Percentiles rank a stretch among this genome's conserved stretches.
phyloP scores from a whole-genome alignment of 164 flowering plant species.

The Vitis rupestris region DNA sequence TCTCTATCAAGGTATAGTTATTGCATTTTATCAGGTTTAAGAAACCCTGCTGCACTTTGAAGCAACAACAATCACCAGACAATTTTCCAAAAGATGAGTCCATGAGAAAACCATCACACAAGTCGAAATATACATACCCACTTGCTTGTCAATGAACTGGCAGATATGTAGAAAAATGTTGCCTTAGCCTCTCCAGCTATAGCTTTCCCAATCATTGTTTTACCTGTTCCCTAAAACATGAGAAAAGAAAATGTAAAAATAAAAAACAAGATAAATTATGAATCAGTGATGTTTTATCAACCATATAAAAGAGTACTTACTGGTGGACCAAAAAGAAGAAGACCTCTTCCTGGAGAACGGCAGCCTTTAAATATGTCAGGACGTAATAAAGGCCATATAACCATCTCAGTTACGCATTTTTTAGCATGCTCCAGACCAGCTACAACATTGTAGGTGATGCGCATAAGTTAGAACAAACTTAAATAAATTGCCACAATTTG shows the following conservation, averaged over 20 bases:
- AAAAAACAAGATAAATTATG: not conserved
- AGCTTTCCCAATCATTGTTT: conserved; percentile 99
- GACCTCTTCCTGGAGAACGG: conserved; percentile 98
- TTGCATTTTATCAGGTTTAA: too few relatives aligned
- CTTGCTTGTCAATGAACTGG: conserved; percentile 99
- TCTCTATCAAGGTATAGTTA: too few relatives aligned
- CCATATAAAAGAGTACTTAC: conserved; percentile 43
- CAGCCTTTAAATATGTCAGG: conserved; percentile 98
- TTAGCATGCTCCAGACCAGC: conserved; percentile 99
- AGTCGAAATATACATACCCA: conserved; percentile 65
- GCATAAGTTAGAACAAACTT: conserved; percentile 5
- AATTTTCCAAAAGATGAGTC: too few relatives aligned
- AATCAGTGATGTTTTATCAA: not conserved
- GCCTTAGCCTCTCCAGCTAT: conserved; percentile 99
- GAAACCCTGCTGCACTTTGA: too few relatives aligned
- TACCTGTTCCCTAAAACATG: conserved; percentile 86
- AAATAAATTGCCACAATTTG: not conserved
- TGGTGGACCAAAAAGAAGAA: conserved; percentile 99
- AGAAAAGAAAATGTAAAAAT: not conserved
- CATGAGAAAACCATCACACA: not conserved
- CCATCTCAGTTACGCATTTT: conserved; percentile 99
- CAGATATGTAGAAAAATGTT: conserved; percentile 97
- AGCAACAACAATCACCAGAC: too few relatives aligned
- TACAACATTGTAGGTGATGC: conserved; percentile 23
- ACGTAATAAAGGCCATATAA: conserved; percentile 96